These are phyloP conservation scores for Ustulina deusta DNA, from an alignment of 2,329 filamentous ascomycete genomes.

Conservation along the genomic window DNA sequence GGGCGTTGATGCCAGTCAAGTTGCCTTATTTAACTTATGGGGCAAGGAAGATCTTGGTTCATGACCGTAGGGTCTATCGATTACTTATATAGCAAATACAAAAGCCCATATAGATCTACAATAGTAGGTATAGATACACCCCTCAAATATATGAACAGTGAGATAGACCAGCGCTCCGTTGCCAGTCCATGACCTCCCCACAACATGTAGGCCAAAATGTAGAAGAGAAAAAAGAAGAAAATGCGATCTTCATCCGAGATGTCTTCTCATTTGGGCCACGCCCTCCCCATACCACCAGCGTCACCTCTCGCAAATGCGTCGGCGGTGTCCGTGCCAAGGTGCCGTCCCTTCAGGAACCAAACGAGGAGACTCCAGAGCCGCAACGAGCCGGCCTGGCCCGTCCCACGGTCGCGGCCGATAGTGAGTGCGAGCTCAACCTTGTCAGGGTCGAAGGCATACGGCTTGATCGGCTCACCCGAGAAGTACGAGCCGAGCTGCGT, in stretches of 20 bases:
- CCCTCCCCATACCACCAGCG: conserved; percentile 13
- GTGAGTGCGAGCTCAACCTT: conserved; percentile 55
- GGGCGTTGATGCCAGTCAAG: background rate
- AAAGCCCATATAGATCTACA: background rate
- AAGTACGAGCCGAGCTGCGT: conserved; percentile 48
- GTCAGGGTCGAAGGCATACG: conserved; percentile 47
- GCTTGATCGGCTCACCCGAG: conserved; percentile 46
- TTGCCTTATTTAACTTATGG: background rate
- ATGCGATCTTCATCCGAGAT: background rate
- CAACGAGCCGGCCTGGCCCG: conserved; percentile 47
- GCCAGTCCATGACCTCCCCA: background rate
- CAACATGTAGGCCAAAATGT: background rate
- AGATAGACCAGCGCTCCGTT: background rate
- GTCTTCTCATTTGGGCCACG: conserved; percentile 36
- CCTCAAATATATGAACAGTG: background rate
- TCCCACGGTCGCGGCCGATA: conserved; percentile 54
- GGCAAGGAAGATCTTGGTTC: too few species aligned
- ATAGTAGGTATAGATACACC: background rate
- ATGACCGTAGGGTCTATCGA: background rate
- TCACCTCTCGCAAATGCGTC: conserved; percentile 49
- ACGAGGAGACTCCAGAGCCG: conserved; percentile 47
- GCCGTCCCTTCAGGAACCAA: conserved; percentile 55
- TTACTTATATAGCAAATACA: background rate
- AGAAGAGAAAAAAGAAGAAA: background rate
- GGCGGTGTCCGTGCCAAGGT: conserved; percentile 54